Base-by-base conservation (phyloP, 2,329 filamentous ascomycete genomes). In the Byssothecium circinans region DNA sequence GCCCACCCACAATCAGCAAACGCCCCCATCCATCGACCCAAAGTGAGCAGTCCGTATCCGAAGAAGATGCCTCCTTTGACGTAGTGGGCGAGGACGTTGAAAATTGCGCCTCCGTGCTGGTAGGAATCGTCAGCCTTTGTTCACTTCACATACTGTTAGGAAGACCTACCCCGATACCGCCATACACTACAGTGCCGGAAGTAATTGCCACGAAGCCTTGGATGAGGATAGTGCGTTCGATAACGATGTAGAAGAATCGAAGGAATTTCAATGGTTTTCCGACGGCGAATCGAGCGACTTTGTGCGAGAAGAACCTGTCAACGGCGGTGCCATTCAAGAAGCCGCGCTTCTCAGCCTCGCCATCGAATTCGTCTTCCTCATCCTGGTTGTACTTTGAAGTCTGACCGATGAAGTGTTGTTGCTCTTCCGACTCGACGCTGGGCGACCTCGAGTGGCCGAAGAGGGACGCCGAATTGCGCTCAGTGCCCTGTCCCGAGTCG, bases 41-140 rank as follows among this genome's bases (percentile, higher is more conserved):
- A 78, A 0, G 89, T 95, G 50, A 96, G 74, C 17, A 96, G 73
- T 8, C 92, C 92, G 54, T 95, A 89, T 85, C 89, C 94, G 74
- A 96, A 90, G 77, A 97, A 97, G 45, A 97, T 87, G 3, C 89
- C 89, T 37, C 92, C 92, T 69, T 97, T 97, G 69, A 96, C 85
- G 75, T 89, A 96, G 67, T 97, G 92, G 7, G 92, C 92, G 34
- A 96, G 78, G 2, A 92, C 90, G 58, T 85, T 91, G 76, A 92
- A 95, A 47, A 96, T 76, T 2, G 78, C 77, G 18, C 70, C 69
- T 4, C 81, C 86, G 68, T 87, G 85, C 87, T 91, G 56, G 17
- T 29, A 10, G 18, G 17, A 23, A 19, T 22, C 20, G 42, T 57
- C 27, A 61, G 54, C 44, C 17, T 33, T 11, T 15, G 38, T 43